Evolutionary conservation across 352 stramenopile genomes (phyloP).

Genomic region (Pythium plurisporium): DNA sequence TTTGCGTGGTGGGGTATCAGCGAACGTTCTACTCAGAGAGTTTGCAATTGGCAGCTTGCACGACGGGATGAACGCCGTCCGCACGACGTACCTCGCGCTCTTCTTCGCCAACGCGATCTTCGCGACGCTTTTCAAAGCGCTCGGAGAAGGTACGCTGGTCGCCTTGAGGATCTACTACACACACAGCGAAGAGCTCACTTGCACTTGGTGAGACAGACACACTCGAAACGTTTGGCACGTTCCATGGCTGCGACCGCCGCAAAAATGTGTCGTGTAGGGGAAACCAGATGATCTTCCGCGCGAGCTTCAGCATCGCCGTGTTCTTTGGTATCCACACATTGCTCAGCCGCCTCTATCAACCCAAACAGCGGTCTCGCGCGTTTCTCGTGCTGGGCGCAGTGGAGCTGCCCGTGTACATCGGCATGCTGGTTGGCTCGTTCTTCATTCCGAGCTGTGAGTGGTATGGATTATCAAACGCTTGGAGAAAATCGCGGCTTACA

Average conservation of each 20-base stretch:
- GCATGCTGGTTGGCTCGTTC: slow-evolving; percentile 60
- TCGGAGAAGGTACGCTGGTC: slow-evolving; percentile 67
- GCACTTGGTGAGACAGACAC: background rate
- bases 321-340: slow-evolving; percentile 53
- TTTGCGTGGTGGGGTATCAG: too few species aligned
- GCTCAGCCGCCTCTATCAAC: slow-evolving; percentile 38
- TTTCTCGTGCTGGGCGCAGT: slow-evolving; percentile 31
- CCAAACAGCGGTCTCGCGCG: slow-evolving; percentile 19
- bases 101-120: slow-evolving; percentile 79
- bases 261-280: slow-evolving; percentile 45
- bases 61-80: slow-evolving; percentile 31
- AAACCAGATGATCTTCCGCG: slow-evolving; percentile 70
- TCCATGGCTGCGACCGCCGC: slow-evolving; percentile 40
- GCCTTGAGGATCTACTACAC: too few species aligned
- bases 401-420: slow-evolving; percentile 46
- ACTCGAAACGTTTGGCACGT: slow-evolving; percentile 59
- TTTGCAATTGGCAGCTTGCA: background rate
- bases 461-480: slow-evolving; percentile 10
- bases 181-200: background rate
- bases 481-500: background rate
- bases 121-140: slow-evolving; percentile 52
- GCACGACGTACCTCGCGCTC: slow-evolving; percentile 46
- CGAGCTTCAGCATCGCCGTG: slow-evolving; percentile 54
- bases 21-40: too few species aligned
- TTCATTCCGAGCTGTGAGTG: slow-evolving; percentile 70